Base-by-base conservation (phyloP, 2,329 filamentous ascomycete species). In the Diaporthe eres region DNA sequence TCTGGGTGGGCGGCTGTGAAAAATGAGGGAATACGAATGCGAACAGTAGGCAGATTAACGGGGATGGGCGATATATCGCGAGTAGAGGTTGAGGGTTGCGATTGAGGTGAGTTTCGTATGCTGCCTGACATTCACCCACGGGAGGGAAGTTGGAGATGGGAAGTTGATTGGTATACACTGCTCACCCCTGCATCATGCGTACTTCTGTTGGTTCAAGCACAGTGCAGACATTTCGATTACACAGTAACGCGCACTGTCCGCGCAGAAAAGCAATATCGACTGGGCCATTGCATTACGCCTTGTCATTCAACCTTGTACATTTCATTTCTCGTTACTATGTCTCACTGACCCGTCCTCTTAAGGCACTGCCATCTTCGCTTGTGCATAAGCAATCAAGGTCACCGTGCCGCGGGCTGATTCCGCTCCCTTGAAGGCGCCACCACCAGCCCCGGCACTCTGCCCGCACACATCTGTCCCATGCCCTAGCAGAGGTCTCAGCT, bases 291-390 rank as follows among this genome's bases (percentile, higher is more conserved):
- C 13, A 28, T 28, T 34, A 31, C 9, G 42, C 39, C 39, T 65
- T 47, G 60, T 47, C 25, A 47, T 49, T 65, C 25, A 31, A 47
- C 61, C 42, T 49, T 49, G 42, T 9, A n/a, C n/a, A 34, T 34
- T 67, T 68, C 44, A 39, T 51, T 68, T 53, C 44, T 68, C 44
- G 13, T 68, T 68, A 51, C 28, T 31, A 28, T 39, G 47, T 53
- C 47, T 53, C 19, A 47, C 7, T n/a, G 28, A n/a, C 19, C 63
- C 63, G 19, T 34, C 31, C 47, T 39, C 19, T 8, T 13, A n/a
- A n/a, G 4, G 28, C 39, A 47, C 60, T 31, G 39, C 60, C 25
- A 47, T 65, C 39, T 7, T 47, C 17, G 31, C 34, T 25, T 3
- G 12, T 15, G 19, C 55, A 60, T 25, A 1, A 58, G 9, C 9